These are phyloP conservation scores for Sutorius australiensis DNA, from an alignment of 768 basidiomycete genomes.

Conservation along the genomic window DNA sequence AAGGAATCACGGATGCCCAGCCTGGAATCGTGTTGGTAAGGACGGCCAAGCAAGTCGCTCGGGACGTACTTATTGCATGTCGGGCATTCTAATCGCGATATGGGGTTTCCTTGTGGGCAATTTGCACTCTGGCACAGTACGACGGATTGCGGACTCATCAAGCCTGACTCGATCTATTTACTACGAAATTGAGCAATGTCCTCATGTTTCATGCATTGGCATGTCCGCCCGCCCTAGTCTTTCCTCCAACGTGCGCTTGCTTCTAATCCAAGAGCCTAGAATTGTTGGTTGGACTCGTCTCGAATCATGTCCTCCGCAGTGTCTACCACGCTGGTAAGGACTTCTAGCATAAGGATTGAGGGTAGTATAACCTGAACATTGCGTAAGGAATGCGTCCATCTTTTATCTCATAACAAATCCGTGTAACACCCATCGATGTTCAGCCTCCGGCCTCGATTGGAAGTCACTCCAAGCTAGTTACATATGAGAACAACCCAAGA, in stretches of 20 bases:
- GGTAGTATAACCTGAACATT: too few species aligned
- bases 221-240: too few species aligned
- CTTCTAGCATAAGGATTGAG: too few species aligned
- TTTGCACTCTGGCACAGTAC: conserved; percentile 63
- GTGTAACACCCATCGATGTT: not conserved
- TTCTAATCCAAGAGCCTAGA: conserved; percentile 9
- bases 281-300: not conserved
- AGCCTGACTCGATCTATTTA: not conserved
- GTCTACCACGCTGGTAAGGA: not conserved
- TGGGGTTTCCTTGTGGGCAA: conserved; percentile 80
- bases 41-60: not conserved
- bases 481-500: not conserved
- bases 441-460: not conserved
- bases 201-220: too few species aligned
- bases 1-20: conserved; percentile 80
- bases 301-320: not conserved
- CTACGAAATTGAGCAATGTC: too few species aligned
- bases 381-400: too few species aligned
- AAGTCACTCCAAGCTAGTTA: not conserved
- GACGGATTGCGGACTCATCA: conserved; percentile 36
- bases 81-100: conserved; percentile 86
- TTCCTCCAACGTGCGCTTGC: conserved; percentile 16
- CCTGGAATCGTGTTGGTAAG: conserved; percentile 37
- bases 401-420: too few species aligned
- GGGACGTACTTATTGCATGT: conserved; percentile 81